Evolutionary conservation across 2,329 filamentous ascomycete species (phyloP), one percentile per base, ranked within the genome.

Genomic region (Elsinoe perseae): DNA sequence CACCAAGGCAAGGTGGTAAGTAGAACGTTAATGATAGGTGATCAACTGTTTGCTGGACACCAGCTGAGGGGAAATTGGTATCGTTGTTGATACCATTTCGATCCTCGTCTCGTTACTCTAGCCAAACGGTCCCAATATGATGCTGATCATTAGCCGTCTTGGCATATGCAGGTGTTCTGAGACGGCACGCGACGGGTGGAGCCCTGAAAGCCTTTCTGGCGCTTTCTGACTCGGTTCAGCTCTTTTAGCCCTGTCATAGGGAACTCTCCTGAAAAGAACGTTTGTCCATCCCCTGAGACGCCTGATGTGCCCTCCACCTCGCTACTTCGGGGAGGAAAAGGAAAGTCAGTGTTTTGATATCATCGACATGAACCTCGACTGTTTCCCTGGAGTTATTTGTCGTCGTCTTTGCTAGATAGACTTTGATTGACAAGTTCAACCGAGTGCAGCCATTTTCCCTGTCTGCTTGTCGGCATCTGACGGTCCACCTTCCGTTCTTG

Each of bases 401-500:
- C 5, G 3, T 36, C 32, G 12, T 36, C 12, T 14, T 14, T 36
- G 32, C 32, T 36, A 14, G 32, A 36, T 7, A 3, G 4, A 36
- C 3, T 7, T 36, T 36, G 32, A 36, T 36, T 14, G 32, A 36
- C 32, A 14, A 14, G 9, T 14, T 14, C 32, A 43, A 43, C 4
- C 16, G 38, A 18, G n/a, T n/a, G n/a, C n/a, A n/a, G 38, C 16
- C 10, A 43, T 50, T 50, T 50, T 32, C 20, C 44, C 44, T 50
- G 21, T 44, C 8, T 44, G 20, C 5, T 25, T 44, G 32, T 36
- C 32, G 40, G 40, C 40, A 25, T 44, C 25, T 32, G 44, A 28
- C 23, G 12, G 8, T 32, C 12, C 44, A 50, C 44, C 44, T 50
- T 50, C 44, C 44, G 8, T 50, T 50, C 44, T 50, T 50, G 44